Percentiles rank a stretch among this genome's conserved stretches.
These are phyloP conservation scores for Starmerella stigmatis DNA, from an alignment of 805 yeast genomes.

Conservation along the genomic window DNA sequence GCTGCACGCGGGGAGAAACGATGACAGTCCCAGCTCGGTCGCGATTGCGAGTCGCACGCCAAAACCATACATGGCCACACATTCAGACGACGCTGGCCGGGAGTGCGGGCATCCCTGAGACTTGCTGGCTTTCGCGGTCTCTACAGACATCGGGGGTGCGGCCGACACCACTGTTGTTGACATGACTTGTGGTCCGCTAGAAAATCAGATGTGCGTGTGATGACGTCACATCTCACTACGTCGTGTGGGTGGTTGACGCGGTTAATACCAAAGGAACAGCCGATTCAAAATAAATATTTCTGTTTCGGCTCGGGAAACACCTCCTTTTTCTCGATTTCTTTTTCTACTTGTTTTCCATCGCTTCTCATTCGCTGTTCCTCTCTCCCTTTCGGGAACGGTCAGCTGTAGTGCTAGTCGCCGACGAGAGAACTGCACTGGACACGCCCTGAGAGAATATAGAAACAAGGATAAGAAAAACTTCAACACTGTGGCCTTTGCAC, in stretches of 20 bases:
- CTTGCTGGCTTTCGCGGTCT: not conserved
- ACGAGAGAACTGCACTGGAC: too few relatives aligned
- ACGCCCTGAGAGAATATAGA: too few relatives aligned
- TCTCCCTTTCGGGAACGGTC: too few relatives aligned
- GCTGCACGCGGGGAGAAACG: conserved; percentile 14
- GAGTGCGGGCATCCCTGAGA: conserved; percentile 14
- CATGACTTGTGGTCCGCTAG: conserved; percentile 4
- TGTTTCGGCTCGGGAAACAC: too few relatives aligned
- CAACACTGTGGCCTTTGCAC: too few relatives aligned
- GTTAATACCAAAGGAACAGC: too few relatives aligned
- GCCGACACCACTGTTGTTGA: conserved; percentile 4
- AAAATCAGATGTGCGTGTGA: not conserved
- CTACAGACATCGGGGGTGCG: not conserved
- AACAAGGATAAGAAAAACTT: too few relatives aligned
- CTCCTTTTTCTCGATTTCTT: too few relatives aligned
- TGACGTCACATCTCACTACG: conserved; percentile 6
- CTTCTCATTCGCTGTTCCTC: too few relatives aligned
- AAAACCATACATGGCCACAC: conserved; percentile 12
- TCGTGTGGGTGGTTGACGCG: not conserved
- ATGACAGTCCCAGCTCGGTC: not conserved
- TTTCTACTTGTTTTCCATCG: too few relatives aligned
- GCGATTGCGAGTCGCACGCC: conserved; percentile 18
- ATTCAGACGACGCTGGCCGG: conserved; percentile 10
- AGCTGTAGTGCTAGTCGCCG: too few relatives aligned
- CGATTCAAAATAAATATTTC: too few relatives aligned